Conservation (phyloP, 768 basidiomycete species). For the Kwoniella newhampshirensis region DNA sequence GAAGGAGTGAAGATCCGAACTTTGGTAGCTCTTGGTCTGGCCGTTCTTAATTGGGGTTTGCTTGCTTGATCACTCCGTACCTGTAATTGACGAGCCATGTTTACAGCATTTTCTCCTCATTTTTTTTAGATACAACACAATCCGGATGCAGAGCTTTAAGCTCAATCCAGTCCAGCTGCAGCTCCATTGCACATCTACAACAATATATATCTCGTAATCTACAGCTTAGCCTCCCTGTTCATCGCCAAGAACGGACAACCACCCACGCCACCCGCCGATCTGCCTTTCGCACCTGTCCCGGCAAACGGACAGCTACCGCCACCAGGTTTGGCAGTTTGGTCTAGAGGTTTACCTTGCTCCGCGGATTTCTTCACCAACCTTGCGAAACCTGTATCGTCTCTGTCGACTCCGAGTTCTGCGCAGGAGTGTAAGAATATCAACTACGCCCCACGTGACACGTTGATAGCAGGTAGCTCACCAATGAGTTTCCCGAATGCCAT, state of each 20-base stretch:
- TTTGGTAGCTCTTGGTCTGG: too few relatives aligned
- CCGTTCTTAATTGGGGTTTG: too few relatives aligned
- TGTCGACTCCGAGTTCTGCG: constrained; percentile 51
- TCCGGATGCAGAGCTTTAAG: too few relatives aligned
- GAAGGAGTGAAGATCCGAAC: too few relatives aligned
- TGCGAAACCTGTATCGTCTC: constrained; percentile 52
- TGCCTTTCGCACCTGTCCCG: constrained; percentile 23
- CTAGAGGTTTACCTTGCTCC: constrained; percentile 49
- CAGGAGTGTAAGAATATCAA: too few relatives aligned
- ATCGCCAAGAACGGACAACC: too few relatives aligned
- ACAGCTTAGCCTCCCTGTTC: constrained; percentile 1
- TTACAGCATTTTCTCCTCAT: too few relatives aligned
- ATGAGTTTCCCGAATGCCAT: constrained; percentile 53
- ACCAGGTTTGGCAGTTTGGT: constrained; percentile 32
- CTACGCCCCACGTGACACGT: background rate
- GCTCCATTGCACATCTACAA: too few relatives aligned
- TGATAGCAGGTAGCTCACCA: constrained; percentile 21
- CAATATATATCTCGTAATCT: background rate
- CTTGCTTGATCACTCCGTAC: too few relatives aligned
- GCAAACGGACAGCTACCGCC: constrained; percentile 53
- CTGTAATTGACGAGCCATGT: too few relatives aligned
- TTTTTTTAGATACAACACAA: too few relatives aligned
- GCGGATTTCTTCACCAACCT: constrained; percentile 49
- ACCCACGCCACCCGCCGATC: constrained; percentile 14
- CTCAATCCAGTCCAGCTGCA: too few relatives aligned